Conservation (phyloP, 2,329 filamentous ascomycete species). For the Colletotrichum lupini region DNA sequence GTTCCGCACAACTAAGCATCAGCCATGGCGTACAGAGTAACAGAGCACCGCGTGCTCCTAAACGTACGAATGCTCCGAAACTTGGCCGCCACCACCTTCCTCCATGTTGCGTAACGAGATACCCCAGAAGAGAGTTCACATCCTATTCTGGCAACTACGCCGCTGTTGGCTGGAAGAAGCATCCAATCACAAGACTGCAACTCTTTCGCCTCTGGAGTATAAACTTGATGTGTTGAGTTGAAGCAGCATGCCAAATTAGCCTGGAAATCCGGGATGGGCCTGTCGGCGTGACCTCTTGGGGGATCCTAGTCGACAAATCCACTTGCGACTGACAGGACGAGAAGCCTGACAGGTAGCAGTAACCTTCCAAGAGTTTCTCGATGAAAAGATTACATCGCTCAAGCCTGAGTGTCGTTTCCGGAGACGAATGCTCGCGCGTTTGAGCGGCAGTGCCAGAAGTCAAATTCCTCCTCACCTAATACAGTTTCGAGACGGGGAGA, state of each 20-base stretch:
- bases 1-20: neutral
- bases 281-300: neutral
- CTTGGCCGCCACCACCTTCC: neutral
- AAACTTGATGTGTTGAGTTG: neutral
- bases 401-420: neutral
- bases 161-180: neutral
- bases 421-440: neutral
- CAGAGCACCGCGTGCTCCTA: neutral
- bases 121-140: neutral
- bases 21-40: neutral
- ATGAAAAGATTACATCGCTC: neutral
- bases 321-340: neutral
- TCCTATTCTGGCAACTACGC: slow-evolving; percentile 4
- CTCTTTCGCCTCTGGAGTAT: neutral
- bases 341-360: neutral
- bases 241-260: neutral
- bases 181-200: neutral
- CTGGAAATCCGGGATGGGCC: neutral
- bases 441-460: neutral
- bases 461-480: neutral
- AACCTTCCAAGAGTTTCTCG: neutral
- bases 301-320: neutral
- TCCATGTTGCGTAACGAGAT: neutral
- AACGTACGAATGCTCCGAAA: slow-evolving; percentile 1
- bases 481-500: neutral